Base-by-base conservation (phyloP, 768 basidiomycete species). In the Boletus rufocinnamomeus region DNA sequence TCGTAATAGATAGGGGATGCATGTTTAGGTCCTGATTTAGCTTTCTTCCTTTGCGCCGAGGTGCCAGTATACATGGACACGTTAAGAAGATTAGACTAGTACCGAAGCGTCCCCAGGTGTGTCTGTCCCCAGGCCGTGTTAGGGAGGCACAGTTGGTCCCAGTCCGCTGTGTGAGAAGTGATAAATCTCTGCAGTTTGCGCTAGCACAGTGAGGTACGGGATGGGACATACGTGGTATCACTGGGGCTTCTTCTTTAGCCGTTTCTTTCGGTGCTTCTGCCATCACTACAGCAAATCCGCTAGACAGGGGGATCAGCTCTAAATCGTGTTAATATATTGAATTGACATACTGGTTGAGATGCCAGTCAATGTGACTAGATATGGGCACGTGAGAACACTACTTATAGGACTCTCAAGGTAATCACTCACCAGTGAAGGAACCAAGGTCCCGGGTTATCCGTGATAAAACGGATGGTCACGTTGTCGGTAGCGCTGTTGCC, bases 371-470 rank as follows among this genome's bases (percentile, higher is more conserved):
- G 53, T 72, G 71, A n/a, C 71, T 72, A 41, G 9, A 46, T 19
- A 49, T 46, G 2, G 3, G 25, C 6, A 28, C 5, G 34, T 60
- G 25, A 66, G 60, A 46, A 23, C 6, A 19, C 11, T 23, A 52
- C 38, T 30, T 28, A 16, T 5, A 19, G 8, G 4, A 41, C 4
- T 13, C 11, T 44, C 13, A 11, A 23, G 16, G 6, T 3, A 8
- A 16, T 35, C 7, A 35, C 64, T 65, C 54, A 75, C 72, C 73
- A 82, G 62, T 81, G 80, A 46, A 81, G 67, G 69, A 81, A 75
- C 82, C 84, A 86, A 11, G 82, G 81, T 13, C 87, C 88, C 1
- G 87, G 77, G 68, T 89, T 89, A 61, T 89, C 81, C 1, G 86
- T 86, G 27, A 72, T 65, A 70, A 86, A 88, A 51, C 86, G 80